Conservation (phyloP, 2,329 filamentous ascomycete species). For the Monosporascus sp. region DNA sequence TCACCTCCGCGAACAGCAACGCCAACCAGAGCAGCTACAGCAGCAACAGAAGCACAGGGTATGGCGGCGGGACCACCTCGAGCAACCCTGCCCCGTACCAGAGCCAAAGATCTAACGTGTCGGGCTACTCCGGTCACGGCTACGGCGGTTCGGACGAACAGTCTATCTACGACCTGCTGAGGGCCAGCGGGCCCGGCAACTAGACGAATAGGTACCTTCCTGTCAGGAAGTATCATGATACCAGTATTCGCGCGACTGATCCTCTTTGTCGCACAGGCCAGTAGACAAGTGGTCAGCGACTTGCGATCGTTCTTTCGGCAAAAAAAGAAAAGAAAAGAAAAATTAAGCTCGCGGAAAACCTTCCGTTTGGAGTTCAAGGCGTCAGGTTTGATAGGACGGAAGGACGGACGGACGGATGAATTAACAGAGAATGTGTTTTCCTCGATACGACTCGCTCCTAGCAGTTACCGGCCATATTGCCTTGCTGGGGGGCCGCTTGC, state of each 20-base stretch:
- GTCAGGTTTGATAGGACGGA: neutral
- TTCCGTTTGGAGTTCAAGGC: neutral
- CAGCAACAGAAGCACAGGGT: conserved; percentile 16
- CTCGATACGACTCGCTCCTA: neutral
- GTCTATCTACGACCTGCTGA: conserved; percentile 21
- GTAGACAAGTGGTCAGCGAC: too few species aligned
- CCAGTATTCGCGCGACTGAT: neutral
- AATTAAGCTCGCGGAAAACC: neutral
- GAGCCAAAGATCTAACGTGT: conserved; percentile 15
- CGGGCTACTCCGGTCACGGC: conserved; percentile 14
- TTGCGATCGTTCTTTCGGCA: too few species aligned
- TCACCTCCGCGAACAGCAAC: conserved; percentile 18
- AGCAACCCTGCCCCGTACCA: conserved; percentile 9
- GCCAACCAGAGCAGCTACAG: conserved; percentile 15
- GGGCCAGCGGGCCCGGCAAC: conserved; percentile 15
- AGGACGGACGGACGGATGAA: neutral
- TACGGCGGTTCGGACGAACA: conserved; percentile 22
- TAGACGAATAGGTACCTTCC: conserved; percentile 1
- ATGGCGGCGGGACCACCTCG: conserved; percentile 6
- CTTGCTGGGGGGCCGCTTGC: neutral
- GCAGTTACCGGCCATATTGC: neutral
- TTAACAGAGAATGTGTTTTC: neutral
- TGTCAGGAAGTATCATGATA: neutral
- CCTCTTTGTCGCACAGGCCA: too few species aligned
- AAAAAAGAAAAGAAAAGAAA: too few species aligned